Conservation (phyloP, 2,329 filamentous ascomycete species). For the Aspergillus calidoustus region DNA sequence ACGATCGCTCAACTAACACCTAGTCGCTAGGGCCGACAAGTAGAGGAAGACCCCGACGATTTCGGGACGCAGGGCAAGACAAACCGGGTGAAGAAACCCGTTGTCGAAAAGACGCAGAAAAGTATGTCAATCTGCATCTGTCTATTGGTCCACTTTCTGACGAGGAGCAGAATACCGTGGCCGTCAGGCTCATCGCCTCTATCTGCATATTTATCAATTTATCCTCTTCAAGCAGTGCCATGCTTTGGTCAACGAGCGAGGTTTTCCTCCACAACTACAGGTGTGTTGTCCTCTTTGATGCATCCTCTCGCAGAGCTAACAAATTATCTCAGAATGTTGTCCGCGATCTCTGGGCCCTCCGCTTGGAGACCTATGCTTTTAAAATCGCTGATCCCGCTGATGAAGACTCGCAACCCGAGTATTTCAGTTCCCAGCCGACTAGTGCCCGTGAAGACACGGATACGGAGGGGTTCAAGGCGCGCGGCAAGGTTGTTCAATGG, state of each 20-base stretch:
- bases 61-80: slow-evolving; percentile 67
- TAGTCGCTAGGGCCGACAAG: slow-evolving; percentile 44
- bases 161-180: slow-evolving; percentile 59
- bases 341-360: slow-evolving; percentile 82
- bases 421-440: slow-evolving; percentile 65
- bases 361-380: slow-evolving; percentile 62
- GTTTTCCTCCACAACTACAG: slow-evolving; percentile 75
- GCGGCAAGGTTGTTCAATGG: slow-evolving; percentile 43
- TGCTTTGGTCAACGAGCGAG: slow-evolving; percentile 71
- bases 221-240: slow-evolving; percentile 80
- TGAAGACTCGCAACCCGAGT: slow-evolving; percentile 48
- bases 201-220: slow-evolving; percentile 81
- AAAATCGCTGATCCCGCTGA: slow-evolving; percentile 46
- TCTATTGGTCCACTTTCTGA: slow-evolving; percentile 4
- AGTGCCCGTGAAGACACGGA: slow-evolving; percentile 46
- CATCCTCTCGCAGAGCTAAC: neutral
- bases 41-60: slow-evolving; percentile 68
- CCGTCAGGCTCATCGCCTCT: slow-evolving; percentile 73
- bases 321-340: slow-evolving; percentile 60
- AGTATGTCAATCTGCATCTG: slow-evolving; percentile 38
- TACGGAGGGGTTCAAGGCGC: slow-evolving; percentile 39
- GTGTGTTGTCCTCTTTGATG: slow-evolving; percentile 39
- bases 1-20: neutral
- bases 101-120: slow-evolving; percentile 57
- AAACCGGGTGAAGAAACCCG: slow-evolving; percentile 58